These are phyloP conservation scores for Tolypocladium amazonense DNA, from an alignment of 2,329 filamentous ascomycete genomes.

Conservation along the genomic window DNA sequence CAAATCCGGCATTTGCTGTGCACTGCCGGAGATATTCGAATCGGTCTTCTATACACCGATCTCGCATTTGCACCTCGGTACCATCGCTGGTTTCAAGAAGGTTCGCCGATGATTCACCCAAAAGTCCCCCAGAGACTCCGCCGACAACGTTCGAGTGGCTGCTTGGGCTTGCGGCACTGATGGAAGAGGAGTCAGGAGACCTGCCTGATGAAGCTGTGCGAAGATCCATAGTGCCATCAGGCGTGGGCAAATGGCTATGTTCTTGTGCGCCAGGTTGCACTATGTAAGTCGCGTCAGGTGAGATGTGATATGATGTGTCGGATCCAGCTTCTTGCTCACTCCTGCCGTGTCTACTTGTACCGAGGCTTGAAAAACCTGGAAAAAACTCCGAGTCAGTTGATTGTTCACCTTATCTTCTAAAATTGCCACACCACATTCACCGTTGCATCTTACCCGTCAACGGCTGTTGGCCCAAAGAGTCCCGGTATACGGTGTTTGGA, in stretches of 20 bases:
- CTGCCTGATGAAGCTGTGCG: not conserved
- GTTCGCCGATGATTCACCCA: not conserved
- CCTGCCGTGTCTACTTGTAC: not conserved
- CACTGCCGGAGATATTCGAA: conserved; percentile 2
- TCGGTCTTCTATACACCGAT: conserved; percentile 1
- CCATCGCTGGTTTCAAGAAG: not conserved
- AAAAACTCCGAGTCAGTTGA: not conserved
- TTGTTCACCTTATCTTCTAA: not conserved
- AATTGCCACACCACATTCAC: not conserved
- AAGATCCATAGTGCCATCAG: not conserved
- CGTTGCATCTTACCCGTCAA: not conserved
- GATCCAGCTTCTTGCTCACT: not conserved
- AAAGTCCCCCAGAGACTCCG: not conserved
- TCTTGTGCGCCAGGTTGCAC: not conserved
- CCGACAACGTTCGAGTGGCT: not conserved
- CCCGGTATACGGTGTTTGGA: not conserved
- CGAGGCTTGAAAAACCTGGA: not conserved
- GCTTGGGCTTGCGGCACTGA: not conserved
- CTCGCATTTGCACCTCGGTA: not conserved
- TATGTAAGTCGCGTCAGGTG: not conserved
- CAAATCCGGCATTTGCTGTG: not conserved
- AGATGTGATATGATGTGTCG: not conserved
- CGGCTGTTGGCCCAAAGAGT: not conserved
- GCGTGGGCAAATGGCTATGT: not conserved
- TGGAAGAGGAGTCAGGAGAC: not conserved